Evolutionary conservation across 106 monocot genomes (phyloP), one percentile per base, ranked within the genome.

Genomic region (Dendrobium catenatum): DNA sequence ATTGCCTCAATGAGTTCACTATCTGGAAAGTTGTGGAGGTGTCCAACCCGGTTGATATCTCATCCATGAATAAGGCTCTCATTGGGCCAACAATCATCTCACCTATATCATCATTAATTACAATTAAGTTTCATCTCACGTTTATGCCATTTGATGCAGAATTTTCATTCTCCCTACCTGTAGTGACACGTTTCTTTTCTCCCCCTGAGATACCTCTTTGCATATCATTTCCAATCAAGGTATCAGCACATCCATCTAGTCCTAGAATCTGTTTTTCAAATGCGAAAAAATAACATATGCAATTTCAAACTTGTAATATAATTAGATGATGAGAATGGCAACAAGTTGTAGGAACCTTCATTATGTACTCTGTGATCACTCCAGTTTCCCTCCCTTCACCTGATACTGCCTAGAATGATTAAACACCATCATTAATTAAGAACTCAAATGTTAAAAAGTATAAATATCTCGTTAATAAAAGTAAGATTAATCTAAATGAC

Each of bases 151-250:
- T 9, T 2, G 22, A 72, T 54, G 8, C 40, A 17, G 6, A 16
- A 33, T 15, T 26, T 6, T 6, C 27, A 33, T 15, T 26, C 2
- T 6, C 42, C 26, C 11, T 73, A 88, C 88, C 88, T 77, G 82
- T 88, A 31, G 88, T 88, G 76, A 88, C 88, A 3, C 88, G 59
- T 58, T 82, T 88, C 68, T 78, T 84, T 72, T 88, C 82, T 18
- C 87, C 87, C 20, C 87, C 87, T 6, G 87, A 88, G 54, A 88
- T 82, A 3, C 88, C 88, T 72, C 88, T 79, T 17, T 46, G 10
- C 88, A 88, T 85, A 42, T 85, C 68, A 73, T 88, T 80, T 24
- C 88, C 88, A 27, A 88, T 84, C 81, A 85, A 77, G 51, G 88
- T 88, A 43, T 88, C 85, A 5, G 76, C 75, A 59, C 85, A 88